These are phyloP conservation scores for Brassica napus DNA, from an alignment of 345 rosid genomes.

Conservation along the genomic window DNA sequence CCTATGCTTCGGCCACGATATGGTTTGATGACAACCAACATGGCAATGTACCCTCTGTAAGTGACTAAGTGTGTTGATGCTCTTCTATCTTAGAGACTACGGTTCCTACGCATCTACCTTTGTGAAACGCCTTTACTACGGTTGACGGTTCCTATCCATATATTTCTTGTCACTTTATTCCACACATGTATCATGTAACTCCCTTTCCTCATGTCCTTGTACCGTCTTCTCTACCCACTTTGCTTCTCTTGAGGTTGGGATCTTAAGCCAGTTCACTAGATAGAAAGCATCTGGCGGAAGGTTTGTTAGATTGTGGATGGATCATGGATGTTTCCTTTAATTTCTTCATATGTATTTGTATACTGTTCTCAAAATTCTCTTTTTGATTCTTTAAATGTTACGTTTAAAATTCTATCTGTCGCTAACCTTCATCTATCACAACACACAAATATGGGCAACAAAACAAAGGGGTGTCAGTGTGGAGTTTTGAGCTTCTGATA, in stretches of 20 bases:
- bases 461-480: background rate
- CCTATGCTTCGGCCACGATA: slow-evolving; percentile 90
- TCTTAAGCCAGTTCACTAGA: slow-evolving; percentile 62
- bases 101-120: slow-evolving; percentile 83
- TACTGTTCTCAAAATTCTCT: background rate
- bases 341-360: slow-evolving; percentile 1
- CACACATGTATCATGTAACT: slow-evolving; percentile 55
- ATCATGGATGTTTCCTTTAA: background rate
- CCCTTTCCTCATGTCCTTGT: slow-evolving; percentile 30
- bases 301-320: slow-evolving; percentile 43
- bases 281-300: slow-evolving; percentile 57
- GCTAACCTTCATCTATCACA: background rate
- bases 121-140: slow-evolving; percentile 79
- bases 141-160: slow-evolving; percentile 53
- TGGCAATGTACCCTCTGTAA: slow-evolving; percentile 85
- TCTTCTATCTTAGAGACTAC: slow-evolving; percentile 98
- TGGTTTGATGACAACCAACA: slow-evolving; percentile 88
- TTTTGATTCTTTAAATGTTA: background rate
- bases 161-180: slow-evolving; percentile 50
- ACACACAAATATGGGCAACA: background rate
- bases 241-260: slow-evolving; percentile 41
- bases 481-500: background rate
- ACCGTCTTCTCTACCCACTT: slow-evolving; percentile 47
- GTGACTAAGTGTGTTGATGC: slow-evolving; percentile 53
- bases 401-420: background rate